Evolutionary conservation across 2,329 filamentous ascomycete species (phyloP), one percentile per base, ranked within the genome.

Genomic region (Colletotrichum costaricense): DNA sequence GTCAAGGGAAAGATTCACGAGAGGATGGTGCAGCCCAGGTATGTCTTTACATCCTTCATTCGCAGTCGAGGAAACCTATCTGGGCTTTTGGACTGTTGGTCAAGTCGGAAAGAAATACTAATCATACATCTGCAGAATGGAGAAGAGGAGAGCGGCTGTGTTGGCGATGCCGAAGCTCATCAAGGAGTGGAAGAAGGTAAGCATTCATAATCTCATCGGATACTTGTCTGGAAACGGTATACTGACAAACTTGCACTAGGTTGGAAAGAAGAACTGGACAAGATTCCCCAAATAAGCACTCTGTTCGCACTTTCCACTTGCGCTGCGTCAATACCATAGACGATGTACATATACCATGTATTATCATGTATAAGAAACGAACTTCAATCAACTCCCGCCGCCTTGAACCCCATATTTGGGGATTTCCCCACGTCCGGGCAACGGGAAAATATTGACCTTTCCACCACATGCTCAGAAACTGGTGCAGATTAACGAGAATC

Each of bases 1-100:
- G 96, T 98, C 82, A 99, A 98, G 93, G 97, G 97, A 83, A 96
- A 98, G 84, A 89, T 91, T 78, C 94, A 95, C 91, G 97, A 99
- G 88, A 91, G 97, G 81, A 93, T 93, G 79, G 87, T 98, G 86
- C 92, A 94, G 85, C 88, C 89, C 74, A 91, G 92, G 88, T 91
- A 91, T 76, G 90, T 87, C 9, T 19, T 19, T 42, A 42, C 19
- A 9, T 33, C 2, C 4, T 65, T 0, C 19, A 46, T 19, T 46
- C 16, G 42, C 42, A 55, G 55, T 19, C 28, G 28, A 11, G 46
- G 22, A 54, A 26, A 16, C 24, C n/a, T 38, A 1, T 26, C 6
- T n/a, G 8, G 14, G 42, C 46, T 19, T 24, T 19, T 14, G 38
- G 5, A 14, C 11, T 30, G 38, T 8, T 9, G 30, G 19, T 52